Percentiles rank a stretch among this genome's conserved stretches.
Evolutionary conservation across 164 flowering plant species (phyloP).

Genomic region (Piper longum): DNA sequence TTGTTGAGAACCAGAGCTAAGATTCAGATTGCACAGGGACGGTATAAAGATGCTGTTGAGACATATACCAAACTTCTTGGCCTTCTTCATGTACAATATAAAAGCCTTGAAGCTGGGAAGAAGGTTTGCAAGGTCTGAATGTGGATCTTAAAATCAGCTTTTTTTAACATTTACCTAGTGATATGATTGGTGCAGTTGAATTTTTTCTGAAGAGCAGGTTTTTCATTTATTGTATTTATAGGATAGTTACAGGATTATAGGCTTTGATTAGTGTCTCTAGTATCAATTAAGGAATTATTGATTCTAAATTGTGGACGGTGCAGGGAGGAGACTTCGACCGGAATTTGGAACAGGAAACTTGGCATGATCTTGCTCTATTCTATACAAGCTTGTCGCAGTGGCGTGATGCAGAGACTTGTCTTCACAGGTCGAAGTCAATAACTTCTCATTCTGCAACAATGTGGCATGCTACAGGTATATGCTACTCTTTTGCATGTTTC

Average conservation of each 20-base stretch:
- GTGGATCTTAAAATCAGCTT: background rate
- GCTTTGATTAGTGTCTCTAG: background rate
- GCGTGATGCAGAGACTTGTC: slow-evolving; percentile 84
- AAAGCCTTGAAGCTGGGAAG: slow-evolving; percentile 35
- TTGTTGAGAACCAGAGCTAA: slow-evolving; percentile 68
- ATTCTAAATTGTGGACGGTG: background rate
- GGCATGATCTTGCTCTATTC: slow-evolving; percentile 83
- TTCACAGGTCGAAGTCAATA: slow-evolving; percentile 50
- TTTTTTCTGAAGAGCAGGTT: no score
- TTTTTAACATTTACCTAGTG: background rate
- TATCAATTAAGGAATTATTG: background rate
- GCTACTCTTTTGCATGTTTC: background rate
- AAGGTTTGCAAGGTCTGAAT: slow-evolving; percentile 38
- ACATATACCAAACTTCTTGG: slow-evolving; percentile 81
- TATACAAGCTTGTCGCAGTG: slow-evolving; percentile 75
- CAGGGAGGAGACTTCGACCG: slow-evolving; percentile 35
- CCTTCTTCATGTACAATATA: slow-evolving; percentile 55
- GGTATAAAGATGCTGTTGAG: slow-evolving; percentile 43
- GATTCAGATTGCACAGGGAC: slow-evolving; percentile 66
- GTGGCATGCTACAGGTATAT: slow-evolving; percentile 61
- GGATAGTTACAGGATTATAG: background rate
- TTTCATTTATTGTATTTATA: no score
- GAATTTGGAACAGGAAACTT: slow-evolving; percentile 68
- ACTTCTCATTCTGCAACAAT: slow-evolving; percentile 60
- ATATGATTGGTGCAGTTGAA: background rate